Conservation (phyloP, 2,329 filamentous ascomycete genomes). For the Trichoderma cornu-damae region DNA sequence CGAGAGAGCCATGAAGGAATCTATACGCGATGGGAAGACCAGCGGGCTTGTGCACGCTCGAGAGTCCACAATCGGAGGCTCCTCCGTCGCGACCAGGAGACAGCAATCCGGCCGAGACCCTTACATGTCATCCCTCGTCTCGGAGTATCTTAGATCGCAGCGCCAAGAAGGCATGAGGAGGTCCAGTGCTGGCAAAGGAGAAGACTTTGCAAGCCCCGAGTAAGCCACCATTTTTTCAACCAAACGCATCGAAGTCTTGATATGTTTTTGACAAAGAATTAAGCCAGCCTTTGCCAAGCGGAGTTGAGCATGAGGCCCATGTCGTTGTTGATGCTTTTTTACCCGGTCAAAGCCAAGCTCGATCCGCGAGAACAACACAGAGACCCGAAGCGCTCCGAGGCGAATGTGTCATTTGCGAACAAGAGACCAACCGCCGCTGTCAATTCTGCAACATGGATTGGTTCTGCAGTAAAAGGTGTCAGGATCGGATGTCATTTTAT, state of each 20-base stretch:
- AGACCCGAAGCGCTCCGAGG: not conserved
- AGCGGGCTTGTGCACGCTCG: not conserved
- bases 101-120: not conserved
- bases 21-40: not conserved
- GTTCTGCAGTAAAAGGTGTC: not conserved
- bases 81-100: not conserved
- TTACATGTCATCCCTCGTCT: not conserved
- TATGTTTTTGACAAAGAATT: not conserved
- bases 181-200: not conserved
- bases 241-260: not conserved
- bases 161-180: not conserved
- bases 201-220: not conserved
- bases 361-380: not conserved
- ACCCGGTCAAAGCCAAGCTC: not conserved
- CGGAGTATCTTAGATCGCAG: not conserved
- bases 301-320: not conserved
- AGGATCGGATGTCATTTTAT: not conserved
- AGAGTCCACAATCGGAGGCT: not conserved
- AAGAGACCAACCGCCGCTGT: not conserved
- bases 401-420: not conserved
- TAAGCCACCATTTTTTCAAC: not conserved
- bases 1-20: not conserved
- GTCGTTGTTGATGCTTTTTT: not conserved
- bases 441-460: not conserved
- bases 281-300: not conserved